Evolutionary conservation across 208 protist genomes (phyloP).

Genomic region (Trypanosoma congolense): DNA sequence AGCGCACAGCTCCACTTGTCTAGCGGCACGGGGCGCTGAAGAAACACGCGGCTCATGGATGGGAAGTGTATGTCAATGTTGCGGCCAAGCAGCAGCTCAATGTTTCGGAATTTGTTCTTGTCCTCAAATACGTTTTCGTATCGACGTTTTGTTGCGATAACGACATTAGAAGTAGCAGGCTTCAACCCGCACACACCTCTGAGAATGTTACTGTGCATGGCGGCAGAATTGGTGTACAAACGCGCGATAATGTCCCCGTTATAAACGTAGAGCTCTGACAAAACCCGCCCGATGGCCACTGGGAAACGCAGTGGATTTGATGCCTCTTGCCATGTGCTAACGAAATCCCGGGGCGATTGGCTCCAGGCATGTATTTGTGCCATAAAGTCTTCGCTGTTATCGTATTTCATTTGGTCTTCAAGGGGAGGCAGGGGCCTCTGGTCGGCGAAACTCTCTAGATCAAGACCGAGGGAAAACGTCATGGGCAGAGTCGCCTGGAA

Average conservation of each 20-base stretch:
- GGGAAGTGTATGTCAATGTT: slow-evolving; percentile 68
- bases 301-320: slow-evolving; percentile 48
- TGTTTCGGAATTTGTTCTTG: slow-evolving; percentile 64
- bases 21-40: slow-evolving; percentile 57
- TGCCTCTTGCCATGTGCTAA: slow-evolving; percentile 69
- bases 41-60: slow-evolving; percentile 58
- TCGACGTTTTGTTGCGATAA: slow-evolving; percentile 79
- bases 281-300: slow-evolving; percentile 37
- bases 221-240: slow-evolving; percentile 91
- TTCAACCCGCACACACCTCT: slow-evolving; percentile 70
- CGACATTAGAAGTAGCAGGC: slow-evolving; percentile 56
- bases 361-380: slow-evolving; percentile 17
- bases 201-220: slow-evolving; percentile 90
- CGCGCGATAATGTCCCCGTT: slow-evolving; percentile 88
- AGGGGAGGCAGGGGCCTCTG: slow-evolving; percentile 43
- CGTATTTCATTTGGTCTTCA: slow-evolving; percentile 36
- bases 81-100: slow-evolving; percentile 74
- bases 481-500: slow-evolving; percentile 79
- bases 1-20: slow-evolving; percentile 56
- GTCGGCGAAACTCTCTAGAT: slow-evolving; percentile 43
- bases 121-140: slow-evolving; percentile 88
- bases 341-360: slow-evolving; percentile 16
- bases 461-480: slow-evolving; percentile 60
- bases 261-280: slow-evolving; percentile 73
- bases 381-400: slow-evolving; percentile 32